A percentile compares a stretch with the other conserved stretches of the same genome.
Evolutionary conservation across 164 flowering plant species (phyloP).

Genomic region (Kingdonia uniflora): DNA sequence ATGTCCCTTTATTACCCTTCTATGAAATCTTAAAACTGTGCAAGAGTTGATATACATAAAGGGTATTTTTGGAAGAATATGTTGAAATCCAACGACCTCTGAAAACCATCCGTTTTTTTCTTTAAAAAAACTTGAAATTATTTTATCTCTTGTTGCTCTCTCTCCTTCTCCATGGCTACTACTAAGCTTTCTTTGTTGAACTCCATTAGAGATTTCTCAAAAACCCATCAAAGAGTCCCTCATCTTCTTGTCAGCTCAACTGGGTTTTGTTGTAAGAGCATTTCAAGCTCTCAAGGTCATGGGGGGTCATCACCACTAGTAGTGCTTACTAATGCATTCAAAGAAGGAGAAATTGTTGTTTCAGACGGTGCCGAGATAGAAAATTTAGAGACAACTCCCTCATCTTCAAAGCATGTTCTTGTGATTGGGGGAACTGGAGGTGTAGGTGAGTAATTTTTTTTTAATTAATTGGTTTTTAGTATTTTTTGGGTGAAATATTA

Average conservation of each 20-base stretch:
- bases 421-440: constrained; percentile 94
- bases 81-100: too few relatives aligned
- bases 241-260: constrained; percentile 12
- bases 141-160: neutral
- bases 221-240: constrained; percentile 11
- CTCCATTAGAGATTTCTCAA: constrained; percentile 14
- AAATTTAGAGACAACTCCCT: constrained; percentile 15
- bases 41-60: too few relatives aligned
- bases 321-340: constrained; percentile 25
- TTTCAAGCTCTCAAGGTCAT: constrained; percentile 12
- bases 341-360: constrained; percentile 28
- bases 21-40: too few relatives aligned
- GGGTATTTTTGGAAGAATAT: too few relatives aligned
- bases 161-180: constrained; percentile 33
- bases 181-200: constrained; percentile 13
- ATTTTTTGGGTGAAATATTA: neutral
- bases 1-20: too few relatives aligned
- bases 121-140: too few relatives aligned
- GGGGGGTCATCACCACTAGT: constrained; percentile 7
- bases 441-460: constrained; percentile 43
- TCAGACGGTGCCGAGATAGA: constrained; percentile 20
- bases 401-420: constrained; percentile 76
- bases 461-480: neutral
- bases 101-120: too few relatives aligned
- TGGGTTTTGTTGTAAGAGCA: constrained; percentile 6